A percentile compares a stretch with the other conserved stretches of the same genome.
Conservation (phyloP, 768 basidiomycete species). For the Atractiella rhizophila region DNA sequence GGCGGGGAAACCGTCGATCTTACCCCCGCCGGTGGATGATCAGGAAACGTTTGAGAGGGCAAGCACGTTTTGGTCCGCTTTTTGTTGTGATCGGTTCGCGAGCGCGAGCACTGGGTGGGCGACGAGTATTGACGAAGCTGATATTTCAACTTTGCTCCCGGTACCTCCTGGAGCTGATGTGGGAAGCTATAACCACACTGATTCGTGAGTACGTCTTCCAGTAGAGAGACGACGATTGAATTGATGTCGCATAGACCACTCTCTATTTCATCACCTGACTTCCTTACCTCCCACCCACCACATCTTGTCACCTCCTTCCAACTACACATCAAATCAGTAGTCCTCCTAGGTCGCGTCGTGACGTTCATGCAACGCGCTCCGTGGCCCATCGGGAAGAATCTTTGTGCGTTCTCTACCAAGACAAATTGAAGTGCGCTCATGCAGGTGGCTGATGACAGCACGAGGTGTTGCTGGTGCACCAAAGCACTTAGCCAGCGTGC, state of each 20-base stretch:
- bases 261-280: conserved; percentile 7
- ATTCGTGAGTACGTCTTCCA: too few relatives aligned
- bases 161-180: too few relatives aligned
- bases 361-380: conserved; percentile 4
- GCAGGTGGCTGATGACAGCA: background rate
- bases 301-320: conserved; percentile 5
- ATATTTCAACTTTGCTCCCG: conserved; percentile 6
- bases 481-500: background rate
- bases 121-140: conserved; percentile 1
- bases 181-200: too few relatives aligned
- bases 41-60: conserved; percentile 5
- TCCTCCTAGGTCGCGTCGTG: conserved; percentile 6
- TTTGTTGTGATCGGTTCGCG: conserved; percentile 10
- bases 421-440: conserved; percentile 1
- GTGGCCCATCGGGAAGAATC: background rate
- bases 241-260: too few relatives aligned
- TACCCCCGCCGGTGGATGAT: background rate
- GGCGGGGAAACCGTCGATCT: background rate
- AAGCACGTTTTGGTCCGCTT: conserved; percentile 7
- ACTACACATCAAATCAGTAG: conserved; percentile 9
- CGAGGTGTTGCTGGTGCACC: background rate
- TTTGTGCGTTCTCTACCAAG: too few relatives aligned
- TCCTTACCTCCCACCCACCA: conserved; percentile 8
- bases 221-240: too few relatives aligned
- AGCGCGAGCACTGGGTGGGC: conserved; percentile 13